These are phyloP conservation scores for Musa balbisiana DNA, from an alignment of 202 grass and related monocot genomes.

Conservation along the genomic window DNA sequence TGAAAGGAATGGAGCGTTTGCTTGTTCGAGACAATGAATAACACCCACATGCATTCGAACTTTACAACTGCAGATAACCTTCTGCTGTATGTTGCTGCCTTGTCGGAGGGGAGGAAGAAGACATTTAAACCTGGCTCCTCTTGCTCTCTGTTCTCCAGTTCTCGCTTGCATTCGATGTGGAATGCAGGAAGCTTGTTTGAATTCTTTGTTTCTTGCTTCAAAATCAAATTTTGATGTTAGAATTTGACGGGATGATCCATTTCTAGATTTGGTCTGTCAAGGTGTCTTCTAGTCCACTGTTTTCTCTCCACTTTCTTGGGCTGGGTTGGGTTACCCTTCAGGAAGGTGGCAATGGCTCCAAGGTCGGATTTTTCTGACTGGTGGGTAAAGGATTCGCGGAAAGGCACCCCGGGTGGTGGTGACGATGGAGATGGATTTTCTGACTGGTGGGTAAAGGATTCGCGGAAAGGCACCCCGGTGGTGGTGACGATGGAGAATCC, in stretches of 20 bases:
- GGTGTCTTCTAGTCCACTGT: neutral
- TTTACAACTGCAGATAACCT: conserved; percentile 32
- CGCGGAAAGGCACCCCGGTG: conserved; percentile 37
- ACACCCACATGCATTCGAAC: conserved; percentile 31
- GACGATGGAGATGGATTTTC: conserved; percentile 66
- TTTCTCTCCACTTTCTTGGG: neutral
- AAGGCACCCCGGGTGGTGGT: conserved; percentile 49
- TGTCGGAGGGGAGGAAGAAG: conserved; percentile 16
- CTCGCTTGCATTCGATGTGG: neutral
- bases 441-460: conserved; percentile 42
- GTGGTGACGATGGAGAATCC: conserved; percentile 77
- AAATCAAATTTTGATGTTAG: conserved; percentile 13
- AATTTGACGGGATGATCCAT: neutral
- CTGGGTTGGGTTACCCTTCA: neutral
- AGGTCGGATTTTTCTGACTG: conserved; percentile 31
- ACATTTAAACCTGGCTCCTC: conserved; percentile 15
- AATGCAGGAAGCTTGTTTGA: neutral
- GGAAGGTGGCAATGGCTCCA: conserved; percentile 34
- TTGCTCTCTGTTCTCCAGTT: neutral
- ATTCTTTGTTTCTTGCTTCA: conserved; percentile 10
- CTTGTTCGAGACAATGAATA: conserved; percentile 17
- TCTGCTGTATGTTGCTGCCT: conserved; percentile 11
- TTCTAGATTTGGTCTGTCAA: neutral
- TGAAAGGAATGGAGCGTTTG: neutral
- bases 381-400: conserved; percentile 43